Percentiles rank a stretch among this genome's conserved stretches.
These are phyloP conservation scores for Scutellaria baicalensis DNA, from an alignment of 257 asterid species.

Conservation along the genomic window DNA sequence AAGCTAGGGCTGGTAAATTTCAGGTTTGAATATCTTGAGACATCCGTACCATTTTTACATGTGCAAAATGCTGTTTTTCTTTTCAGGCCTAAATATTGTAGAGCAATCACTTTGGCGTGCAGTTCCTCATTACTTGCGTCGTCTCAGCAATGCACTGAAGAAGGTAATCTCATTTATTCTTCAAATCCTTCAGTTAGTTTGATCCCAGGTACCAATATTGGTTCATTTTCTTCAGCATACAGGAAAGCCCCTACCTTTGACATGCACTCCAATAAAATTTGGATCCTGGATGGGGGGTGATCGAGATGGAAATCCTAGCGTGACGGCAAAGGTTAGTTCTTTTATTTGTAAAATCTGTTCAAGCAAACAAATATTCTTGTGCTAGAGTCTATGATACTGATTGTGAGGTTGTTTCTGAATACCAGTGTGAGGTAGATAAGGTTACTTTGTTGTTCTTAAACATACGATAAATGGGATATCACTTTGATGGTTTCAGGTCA, in stretches of 20 bases:
- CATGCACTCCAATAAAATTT: slow-evolving; percentile 94
- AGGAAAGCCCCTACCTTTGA: slow-evolving; percentile 86
- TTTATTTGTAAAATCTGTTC: not conserved
- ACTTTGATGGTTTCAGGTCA: slow-evolving; percentile 50
- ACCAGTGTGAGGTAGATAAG: not conserved
- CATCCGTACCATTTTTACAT: not conserved
- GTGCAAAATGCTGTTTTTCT: not conserved
- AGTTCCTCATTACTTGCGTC: slow-evolving; percentile 91
- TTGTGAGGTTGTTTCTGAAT: not conserved
- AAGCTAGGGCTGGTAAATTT: slow-evolving; percentile 89
- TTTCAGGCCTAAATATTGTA: slow-evolving; percentile 82
- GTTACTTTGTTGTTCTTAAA: not conserved
- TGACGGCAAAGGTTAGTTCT: slow-evolving; percentile 76
- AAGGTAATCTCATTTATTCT: slow-evolving; percentile 47
- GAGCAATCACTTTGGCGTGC: slow-evolving; percentile 99
- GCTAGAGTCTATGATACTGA: not conserved
- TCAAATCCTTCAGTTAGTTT: slow-evolving; percentile 1
- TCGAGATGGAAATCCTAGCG: slow-evolving; percentile 98
- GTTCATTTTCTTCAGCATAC: slow-evolving; percentile 60
- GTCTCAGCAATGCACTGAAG: slow-evolving; percentile 87
- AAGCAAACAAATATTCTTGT: not conserved
- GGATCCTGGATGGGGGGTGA: slow-evolving; percentile 99
- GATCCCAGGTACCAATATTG: slow-evolving; percentile 7
- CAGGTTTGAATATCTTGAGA: slow-evolving; percentile 3
- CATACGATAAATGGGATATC: slow-evolving; percentile 10